Conservation (phyloP, 306 rosid species). For the Sophora flavescens region DNA sequence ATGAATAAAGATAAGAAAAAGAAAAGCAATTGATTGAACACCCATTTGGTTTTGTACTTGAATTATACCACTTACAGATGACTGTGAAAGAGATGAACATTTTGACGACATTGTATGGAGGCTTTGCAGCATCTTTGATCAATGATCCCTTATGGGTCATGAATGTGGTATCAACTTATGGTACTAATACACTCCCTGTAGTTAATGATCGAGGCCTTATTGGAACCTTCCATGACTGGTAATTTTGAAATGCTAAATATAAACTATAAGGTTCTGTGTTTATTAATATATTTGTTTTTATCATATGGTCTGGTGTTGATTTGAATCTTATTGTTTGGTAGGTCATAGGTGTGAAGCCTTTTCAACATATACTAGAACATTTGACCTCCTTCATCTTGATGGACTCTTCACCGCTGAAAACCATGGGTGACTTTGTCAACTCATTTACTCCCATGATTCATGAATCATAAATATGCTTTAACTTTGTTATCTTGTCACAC, state of each 20-base stretch:
- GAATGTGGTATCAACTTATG: conserved; percentile 96
- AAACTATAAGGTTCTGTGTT: conserved; percentile 10
- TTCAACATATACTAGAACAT: conserved; percentile 96
- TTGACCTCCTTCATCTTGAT: conserved; percentile 95
- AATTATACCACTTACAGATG: conserved; percentile 47
- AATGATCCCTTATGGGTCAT: conserved; percentile 95
- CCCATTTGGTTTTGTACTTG: background rate
- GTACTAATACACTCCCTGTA: conserved; percentile 80
- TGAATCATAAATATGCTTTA: background rate
- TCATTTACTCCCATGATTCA: conserved; percentile 10
- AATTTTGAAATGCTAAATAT: conserved; percentile 32
- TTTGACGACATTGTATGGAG: conserved; percentile 78
- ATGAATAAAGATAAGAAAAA: no score
- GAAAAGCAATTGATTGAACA: background rate
- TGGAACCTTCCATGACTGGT: conserved; percentile 97
- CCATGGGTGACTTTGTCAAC: conserved; percentile 71
- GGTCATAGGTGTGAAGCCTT: conserved; percentile 99
- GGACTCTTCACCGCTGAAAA: conserved; percentile 91
- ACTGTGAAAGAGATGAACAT: conserved; percentile 66
- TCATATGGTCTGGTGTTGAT: conserved; percentile 41
- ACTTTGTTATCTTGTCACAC: background rate
- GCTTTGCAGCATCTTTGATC: conserved; percentile 81
- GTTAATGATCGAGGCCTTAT: conserved; percentile 92
- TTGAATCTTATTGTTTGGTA: conserved; percentile 48
- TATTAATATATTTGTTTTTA: background rate